These are phyloP conservation scores for Triangularia setosa DNA, from an alignment of 2,329 filamentous ascomycete species.

Conservation along the genomic window DNA sequence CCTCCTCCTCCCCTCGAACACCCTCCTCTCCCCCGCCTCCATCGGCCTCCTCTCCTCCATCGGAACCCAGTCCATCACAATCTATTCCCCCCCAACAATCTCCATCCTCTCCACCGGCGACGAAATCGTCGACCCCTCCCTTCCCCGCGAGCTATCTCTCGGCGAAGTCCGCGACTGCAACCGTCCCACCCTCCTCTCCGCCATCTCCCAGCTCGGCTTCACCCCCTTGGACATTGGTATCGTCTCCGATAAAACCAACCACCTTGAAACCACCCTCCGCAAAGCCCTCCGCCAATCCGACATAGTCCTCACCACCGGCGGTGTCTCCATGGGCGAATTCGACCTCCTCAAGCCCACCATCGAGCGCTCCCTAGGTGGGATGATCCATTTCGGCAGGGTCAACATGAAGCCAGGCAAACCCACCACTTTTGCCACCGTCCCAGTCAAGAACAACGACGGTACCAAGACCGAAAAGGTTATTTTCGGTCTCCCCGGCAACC, in stretches of 20 bases:
- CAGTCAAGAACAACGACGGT: conserved; percentile 57
- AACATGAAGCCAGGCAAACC: conserved; percentile 98
- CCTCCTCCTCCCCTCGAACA: conserved; percentile 69
- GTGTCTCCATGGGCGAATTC: conserved; percentile 96
- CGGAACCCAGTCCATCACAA: conserved; percentile 58
- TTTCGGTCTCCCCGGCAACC: conserved; percentile 91
- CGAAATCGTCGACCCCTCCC: conserved; percentile 77
- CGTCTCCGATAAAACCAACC: conserved; percentile 66
- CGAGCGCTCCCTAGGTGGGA: conserved; percentile 82
- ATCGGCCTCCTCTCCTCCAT: conserved; percentile 86
- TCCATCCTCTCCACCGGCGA: conserved; percentile 93
- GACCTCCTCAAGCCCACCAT: conserved; percentile 96
- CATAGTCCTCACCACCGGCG: conserved; percentile 85
- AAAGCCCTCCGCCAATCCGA: conserved; percentile 70
- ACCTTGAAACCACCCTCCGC: conserved; percentile 73
- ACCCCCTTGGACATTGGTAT: conserved; percentile 83
- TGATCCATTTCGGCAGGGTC: conserved; percentile 93
- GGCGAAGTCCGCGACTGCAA: conserved; percentile 96
- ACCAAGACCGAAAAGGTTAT: conserved; percentile 64
- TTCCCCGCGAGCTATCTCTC: conserved; percentile 57
- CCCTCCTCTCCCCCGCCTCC: conserved; percentile 79
- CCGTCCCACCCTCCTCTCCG: conserved; percentile 78
- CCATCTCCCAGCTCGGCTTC: conserved; percentile 70
- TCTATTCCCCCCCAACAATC: conserved; percentile 70
- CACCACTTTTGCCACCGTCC: conserved; percentile 90